Evolutionary conservation across 495 filamentous ascomycete species (phyloP), one percentile per base, ranked within the genome.

Genomic region (Hypoxylon rickii): DNA sequence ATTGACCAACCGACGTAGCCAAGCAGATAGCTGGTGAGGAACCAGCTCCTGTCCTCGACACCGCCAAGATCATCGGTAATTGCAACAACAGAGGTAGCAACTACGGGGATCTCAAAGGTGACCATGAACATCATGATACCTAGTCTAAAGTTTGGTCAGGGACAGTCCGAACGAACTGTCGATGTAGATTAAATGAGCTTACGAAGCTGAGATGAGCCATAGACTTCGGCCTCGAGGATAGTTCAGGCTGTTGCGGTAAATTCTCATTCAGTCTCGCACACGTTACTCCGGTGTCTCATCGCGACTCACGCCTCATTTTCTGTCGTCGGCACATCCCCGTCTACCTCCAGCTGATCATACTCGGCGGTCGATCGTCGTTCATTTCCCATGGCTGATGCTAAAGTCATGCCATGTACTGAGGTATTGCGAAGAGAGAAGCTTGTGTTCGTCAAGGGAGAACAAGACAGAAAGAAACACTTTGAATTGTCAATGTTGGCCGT

Each of bases 71-170:
- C 70, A 39, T 75, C 69, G 2, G 71, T 72, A 39, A 82, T 81
- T 7, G 70, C 65, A 10, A 79, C 71, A 4, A 81, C 66, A 7
- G 79, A 73, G 0, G 79, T 79, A 45, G 72, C 72, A 3, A 80
- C 72, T 12, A 80, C 73, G 1, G 76, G 72, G 7, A 71, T 68
- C 36, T 81, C 77, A 12, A 82, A 38, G 43, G 71, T 76, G 2
- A 69, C 66, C 0, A 79, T 62, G 16, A 79, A 73, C 24, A 80
- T 44, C 12, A 53, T 44, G 13, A 39, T 21, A 10, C 24, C 24
- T 10, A 10, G 10, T 29, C 24, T 29, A 29, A 5, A 29, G 10
- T 10, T 29, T 10, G 24, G 10, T 29, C 24, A 29, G 24, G 4
- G 24, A 29, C 10, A 10, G 10, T 10, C 24, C 5, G 10, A 29